A percentile compares a stretch with the other conserved stretches of the same genome.
Conservation (phyloP, 1,284 basidiomycete species). For the Cutaneotrichosporon sp. region DNA sequence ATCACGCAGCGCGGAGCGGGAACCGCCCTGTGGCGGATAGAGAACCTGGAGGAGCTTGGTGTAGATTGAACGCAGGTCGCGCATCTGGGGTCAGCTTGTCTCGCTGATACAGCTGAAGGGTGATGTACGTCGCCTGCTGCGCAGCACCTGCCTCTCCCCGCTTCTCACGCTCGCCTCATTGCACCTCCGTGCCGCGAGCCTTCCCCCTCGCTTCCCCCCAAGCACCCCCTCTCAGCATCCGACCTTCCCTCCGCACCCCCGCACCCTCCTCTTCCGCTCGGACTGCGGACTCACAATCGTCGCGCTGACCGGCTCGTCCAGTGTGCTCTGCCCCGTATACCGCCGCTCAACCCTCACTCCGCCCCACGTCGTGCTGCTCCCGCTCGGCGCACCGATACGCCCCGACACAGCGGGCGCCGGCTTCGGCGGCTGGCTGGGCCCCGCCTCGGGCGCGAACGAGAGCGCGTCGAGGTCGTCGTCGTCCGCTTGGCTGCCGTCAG, state of each 20-base stretch:
- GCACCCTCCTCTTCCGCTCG: too few relatives aligned
- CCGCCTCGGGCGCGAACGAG: slow-evolving; percentile 40
- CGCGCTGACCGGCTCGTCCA: slow-evolving; percentile 84
- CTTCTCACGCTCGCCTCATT: background rate
- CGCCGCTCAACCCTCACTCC: slow-evolving; percentile 86
- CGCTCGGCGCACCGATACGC: slow-evolving; percentile 63
- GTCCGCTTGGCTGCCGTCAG: slow-evolving; percentile 48
- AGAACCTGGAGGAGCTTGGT: slow-evolving; percentile 88
- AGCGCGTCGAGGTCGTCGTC: slow-evolving; percentile 54
- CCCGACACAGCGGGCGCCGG: slow-evolving; percentile 61
- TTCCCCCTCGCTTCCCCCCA: too few relatives aligned
- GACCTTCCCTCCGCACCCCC: background rate
- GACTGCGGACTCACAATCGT: slow-evolving; percentile 83
- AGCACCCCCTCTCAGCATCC: background rate
- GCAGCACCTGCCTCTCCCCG: too few relatives aligned
- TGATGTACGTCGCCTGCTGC: too few relatives aligned
- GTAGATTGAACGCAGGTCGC: slow-evolving; percentile 85
- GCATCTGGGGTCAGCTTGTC: slow-evolving; percentile 60
- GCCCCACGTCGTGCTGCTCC: slow-evolving; percentile 54
- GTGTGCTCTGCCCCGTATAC: slow-evolving; percentile 76
- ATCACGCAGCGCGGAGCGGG: slow-evolving; percentile 79
- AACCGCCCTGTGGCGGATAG: slow-evolving; percentile 72
- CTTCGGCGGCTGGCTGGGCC: slow-evolving; percentile 1
- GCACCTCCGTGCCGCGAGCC: too few relatives aligned
- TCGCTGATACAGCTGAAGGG: background rate